These are phyloP conservation scores for Pythium brassicae DNA, from an alignment of 352 stramenopile species.

Conservation along the genomic window DNA sequence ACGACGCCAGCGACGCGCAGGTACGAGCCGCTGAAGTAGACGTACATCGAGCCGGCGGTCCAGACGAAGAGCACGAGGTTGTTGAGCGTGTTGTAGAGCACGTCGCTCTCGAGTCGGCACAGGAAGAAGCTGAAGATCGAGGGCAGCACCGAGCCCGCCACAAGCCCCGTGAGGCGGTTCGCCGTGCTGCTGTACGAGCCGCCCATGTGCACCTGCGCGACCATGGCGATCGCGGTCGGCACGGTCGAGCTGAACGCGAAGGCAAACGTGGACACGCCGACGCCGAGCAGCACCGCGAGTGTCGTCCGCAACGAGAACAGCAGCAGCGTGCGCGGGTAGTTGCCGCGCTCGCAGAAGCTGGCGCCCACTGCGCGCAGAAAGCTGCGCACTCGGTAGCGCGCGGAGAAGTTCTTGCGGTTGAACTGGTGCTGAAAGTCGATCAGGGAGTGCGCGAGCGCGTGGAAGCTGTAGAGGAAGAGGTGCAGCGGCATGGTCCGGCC, in stretches of 20 bases:
- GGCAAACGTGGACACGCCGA: slow-evolving; percentile 35
- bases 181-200: slow-evolving; percentile 50
- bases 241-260: slow-evolving; percentile 40
- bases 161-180: slow-evolving; percentile 42
- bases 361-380: slow-evolving; percentile 14
- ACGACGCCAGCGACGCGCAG: slow-evolving; percentile 33
- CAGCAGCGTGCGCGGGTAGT: too few relatives aligned
- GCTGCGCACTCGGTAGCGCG: slow-evolving; percentile 4
- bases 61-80: slow-evolving; percentile 42
- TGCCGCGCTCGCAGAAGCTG: too few relatives aligned
- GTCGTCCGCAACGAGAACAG: slow-evolving; percentile 22
- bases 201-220: slow-evolving; percentile 55
- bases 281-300: slow-evolving; percentile 29
- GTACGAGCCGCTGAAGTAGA: slow-evolving; percentile 53
- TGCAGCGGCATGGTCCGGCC: slow-evolving; percentile 46
- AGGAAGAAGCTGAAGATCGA: slow-evolving; percentile 55
- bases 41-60: slow-evolving; percentile 60
- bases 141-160: slow-evolving; percentile 41
- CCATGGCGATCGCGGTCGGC: slow-evolving; percentile 32
- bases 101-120: slow-evolving; percentile 13
- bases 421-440: slow-evolving; percentile 32
- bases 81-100: slow-evolving; percentile 12
- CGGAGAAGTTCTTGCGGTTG: slow-evolving; percentile 30
- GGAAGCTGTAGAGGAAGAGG: slow-evolving; percentile 48
- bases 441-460: slow-evolving; percentile 41